Percentiles rank a stretch among this genome's conserved stretches.
Conservation (phyloP, 192 early-diverging fungal species). For the Linnemannia zychae region DNA sequence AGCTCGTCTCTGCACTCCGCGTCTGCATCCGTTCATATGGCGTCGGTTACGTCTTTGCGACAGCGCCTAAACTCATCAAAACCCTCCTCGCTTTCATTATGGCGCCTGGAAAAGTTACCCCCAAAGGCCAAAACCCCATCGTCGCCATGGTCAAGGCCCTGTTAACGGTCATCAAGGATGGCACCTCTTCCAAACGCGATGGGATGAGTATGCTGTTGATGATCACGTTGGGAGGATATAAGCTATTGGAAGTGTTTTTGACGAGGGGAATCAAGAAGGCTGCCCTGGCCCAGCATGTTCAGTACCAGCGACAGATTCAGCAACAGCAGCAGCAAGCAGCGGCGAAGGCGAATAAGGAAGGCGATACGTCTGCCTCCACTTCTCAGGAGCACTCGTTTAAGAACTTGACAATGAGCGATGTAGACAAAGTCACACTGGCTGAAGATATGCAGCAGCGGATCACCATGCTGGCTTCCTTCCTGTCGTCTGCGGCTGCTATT, state of each 20-base stretch:
- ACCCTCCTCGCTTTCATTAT: slow-evolving; percentile 28
- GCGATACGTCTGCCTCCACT: not conserved
- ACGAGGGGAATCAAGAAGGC: slow-evolving; percentile 43
- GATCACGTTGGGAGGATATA: slow-evolving; percentile 50
- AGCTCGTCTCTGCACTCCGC: slow-evolving; percentile 29
- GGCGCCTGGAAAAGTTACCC: slow-evolving; percentile 26
- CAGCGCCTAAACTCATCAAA: slow-evolving; percentile 47
- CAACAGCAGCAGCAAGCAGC: not conserved
- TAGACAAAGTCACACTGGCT: slow-evolving; percentile 23
- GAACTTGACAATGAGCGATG: slow-evolving; percentile 25
- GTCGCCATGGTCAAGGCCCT: slow-evolving; percentile 18
- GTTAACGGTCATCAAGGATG: slow-evolving; percentile 23
- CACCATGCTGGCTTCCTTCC: slow-evolving; percentile 53
- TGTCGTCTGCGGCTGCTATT: slow-evolving; percentile 56
- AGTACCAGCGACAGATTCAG: slow-evolving; percentile 20
- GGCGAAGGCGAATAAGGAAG: not conserved
- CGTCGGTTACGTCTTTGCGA: slow-evolving; percentile 53
- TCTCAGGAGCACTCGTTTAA: not conserved
- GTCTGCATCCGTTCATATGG: slow-evolving; percentile 52
- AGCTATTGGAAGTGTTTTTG: slow-evolving; percentile 37
- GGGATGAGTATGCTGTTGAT: slow-evolving; percentile 49
- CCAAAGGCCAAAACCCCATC: slow-evolving; percentile 30
- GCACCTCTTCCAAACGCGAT: slow-evolving; percentile 31
- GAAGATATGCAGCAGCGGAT: slow-evolving; percentile 33
- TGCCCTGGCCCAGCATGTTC: slow-evolving; percentile 32